Base-by-base conservation (phyloP, 495 filamentous ascomycete genomes). In the Saxispiralis lemnorum region DNA sequence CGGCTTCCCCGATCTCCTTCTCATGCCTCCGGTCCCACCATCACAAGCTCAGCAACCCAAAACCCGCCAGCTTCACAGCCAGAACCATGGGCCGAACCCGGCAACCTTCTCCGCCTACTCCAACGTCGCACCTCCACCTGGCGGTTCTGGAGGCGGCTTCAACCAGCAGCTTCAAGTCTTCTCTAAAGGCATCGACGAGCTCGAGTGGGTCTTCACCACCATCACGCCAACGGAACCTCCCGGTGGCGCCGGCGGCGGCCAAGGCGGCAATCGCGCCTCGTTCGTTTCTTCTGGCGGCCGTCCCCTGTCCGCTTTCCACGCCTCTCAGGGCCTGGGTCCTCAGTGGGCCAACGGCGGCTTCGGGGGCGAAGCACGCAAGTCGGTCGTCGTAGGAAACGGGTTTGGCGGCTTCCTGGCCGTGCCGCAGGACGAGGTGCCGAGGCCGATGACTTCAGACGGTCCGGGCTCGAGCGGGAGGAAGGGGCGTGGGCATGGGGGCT, bases 391-490 rank as follows among this genome's bases (percentile, higher is more conserved):
- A 35, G 81, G 81, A 1, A 83, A 85, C 54, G 79, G 79, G 0
- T 79, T 79, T 46, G 81, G 83, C 7, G 81, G 82, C 7, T 94
- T 84, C 60, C 61, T 93, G 34, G 78, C 81, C 7, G 76, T 94
- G 24, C 85, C 84, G 1, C 66, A 59, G 21, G 68, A 75, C 3
- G 70, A 70, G 17, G 54, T 45, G 30, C 56, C 51, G 45, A 28
- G 49, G 28, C 57, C 52, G 14, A 42, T 47, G 45, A 55, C 48
- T 35, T 39, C 45, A 7, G 56, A 50, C 15, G 39, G 42, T 10
- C 39, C 49, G 1, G 44, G 41, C 13, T 31, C 40, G 35, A 51
- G 51, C n/a, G 46, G 48, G 47, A 51, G 47, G 6, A 49, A 45
- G 36, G 16, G 46, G 7, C 47, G 47, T 11, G 46, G 38, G 19